phyloP scores from a whole-genome alignment of 495 filamentous ascomycete genomes.

The Lepraria neglecta region DNA sequence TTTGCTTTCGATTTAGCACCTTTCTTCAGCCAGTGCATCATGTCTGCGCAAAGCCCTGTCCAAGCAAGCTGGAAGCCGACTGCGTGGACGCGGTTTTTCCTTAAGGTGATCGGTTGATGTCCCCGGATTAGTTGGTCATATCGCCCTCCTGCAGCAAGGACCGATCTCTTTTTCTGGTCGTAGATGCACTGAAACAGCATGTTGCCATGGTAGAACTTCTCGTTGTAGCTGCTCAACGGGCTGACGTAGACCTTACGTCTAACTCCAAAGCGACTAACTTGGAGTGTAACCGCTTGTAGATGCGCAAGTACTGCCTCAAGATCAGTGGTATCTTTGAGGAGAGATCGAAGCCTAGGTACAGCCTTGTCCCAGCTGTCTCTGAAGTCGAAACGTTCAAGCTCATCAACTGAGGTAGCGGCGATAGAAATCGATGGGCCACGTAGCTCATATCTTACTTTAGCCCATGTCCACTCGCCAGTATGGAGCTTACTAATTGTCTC shows the following conservation, averaged over 20 bases:
- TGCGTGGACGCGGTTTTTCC: slow-evolving; percentile 53
- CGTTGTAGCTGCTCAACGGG: slow-evolving; percentile 82
- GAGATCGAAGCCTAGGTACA: slow-evolving; percentile 7
- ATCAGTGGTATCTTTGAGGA: slow-evolving; percentile 53
- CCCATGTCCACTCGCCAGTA: slow-evolving; percentile 73
- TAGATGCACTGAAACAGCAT: slow-evolving; percentile 87
- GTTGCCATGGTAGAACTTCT: slow-evolving; percentile 84
- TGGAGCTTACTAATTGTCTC: slow-evolving; percentile 86
- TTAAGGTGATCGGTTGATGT: slow-evolving; percentile 48
- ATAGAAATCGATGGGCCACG: slow-evolving; percentile 72
- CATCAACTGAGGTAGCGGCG: slow-evolving; percentile 84
- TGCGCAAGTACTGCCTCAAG: slow-evolving; percentile 70
- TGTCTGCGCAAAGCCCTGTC: slow-evolving; percentile 64
- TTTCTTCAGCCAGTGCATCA: slow-evolving; percentile 58
- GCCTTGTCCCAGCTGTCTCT: slow-evolving; percentile 49
- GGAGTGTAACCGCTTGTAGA: slow-evolving; percentile 65
- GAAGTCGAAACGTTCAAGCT: slow-evolving; percentile 85
- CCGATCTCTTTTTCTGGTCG: slow-evolving; percentile 74
- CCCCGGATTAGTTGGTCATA: slow-evolving; percentile 82
- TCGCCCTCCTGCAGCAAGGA: slow-evolving; percentile 89
- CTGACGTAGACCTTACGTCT: slow-evolving; percentile 74
- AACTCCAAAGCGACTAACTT: slow-evolving; percentile 67
- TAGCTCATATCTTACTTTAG: slow-evolving; percentile 78
- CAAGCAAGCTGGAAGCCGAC: slow-evolving; percentile 91
- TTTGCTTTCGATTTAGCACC: slow-evolving; percentile 59